Conservation (phyloP, 2,329 filamentous ascomycete genomes). For the Fusarium azukiicola region DNA sequence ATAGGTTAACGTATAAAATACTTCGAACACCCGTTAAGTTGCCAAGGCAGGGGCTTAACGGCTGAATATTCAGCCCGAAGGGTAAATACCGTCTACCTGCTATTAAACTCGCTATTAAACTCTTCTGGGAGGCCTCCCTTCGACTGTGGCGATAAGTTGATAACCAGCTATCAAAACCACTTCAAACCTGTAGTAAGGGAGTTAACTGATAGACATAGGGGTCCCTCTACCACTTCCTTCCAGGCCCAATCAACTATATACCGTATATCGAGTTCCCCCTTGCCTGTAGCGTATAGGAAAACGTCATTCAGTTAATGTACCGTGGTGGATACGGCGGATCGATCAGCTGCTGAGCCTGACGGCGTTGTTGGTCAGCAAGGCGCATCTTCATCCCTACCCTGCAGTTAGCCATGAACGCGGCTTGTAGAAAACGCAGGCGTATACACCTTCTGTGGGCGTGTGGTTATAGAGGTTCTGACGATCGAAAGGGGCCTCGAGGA, state of each 20-base stretch:
- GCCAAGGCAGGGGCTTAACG: no score
- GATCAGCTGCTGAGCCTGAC: background rate
- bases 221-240: background rate
- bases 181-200: no score
- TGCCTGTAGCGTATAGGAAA: background rate
- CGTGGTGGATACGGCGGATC: background rate
- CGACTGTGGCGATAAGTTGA: no score
- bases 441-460: background rate
- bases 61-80: no score
- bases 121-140: no score
- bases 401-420: background rate
- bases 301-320: background rate
- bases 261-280: background rate
- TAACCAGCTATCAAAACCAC: no score
- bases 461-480: background rate
- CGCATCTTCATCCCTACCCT: background rate
- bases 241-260: background rate
- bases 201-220: no score
- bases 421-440: background rate
- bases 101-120: no score
- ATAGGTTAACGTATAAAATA: no score
- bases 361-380: background rate
- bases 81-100: no score
- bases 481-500: background rate
- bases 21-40: no score